Percentiles rank a stretch among this genome's conserved stretches.
Conservation (phyloP, 192 early-diverging fungal species). For the Diversispora epigaea region DNA sequence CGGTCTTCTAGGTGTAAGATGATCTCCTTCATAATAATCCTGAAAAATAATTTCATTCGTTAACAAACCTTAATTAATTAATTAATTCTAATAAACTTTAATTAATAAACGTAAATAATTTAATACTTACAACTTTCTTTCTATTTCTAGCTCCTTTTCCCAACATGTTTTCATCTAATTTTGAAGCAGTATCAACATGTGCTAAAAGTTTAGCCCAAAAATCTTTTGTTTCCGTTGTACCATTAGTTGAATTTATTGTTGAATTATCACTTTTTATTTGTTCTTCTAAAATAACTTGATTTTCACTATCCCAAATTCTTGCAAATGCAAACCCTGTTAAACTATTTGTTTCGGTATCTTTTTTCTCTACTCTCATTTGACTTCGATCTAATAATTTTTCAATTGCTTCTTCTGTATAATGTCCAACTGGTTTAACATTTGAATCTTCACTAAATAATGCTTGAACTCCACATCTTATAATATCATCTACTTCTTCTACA, state of each 20-base stretch:
- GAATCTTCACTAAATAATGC: conserved; percentile 65
- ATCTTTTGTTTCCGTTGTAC: neutral
- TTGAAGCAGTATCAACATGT: conserved; percentile 12
- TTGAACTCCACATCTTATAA: conserved; percentile 68
- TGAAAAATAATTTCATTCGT: no score
- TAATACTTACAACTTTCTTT: conserved; percentile 33
- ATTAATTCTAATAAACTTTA: no score
- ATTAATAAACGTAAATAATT: no score
- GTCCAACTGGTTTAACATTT: conserved; percentile 45
- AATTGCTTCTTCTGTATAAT: conserved; percentile 58
- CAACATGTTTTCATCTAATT: neutral
- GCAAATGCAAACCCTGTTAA: conserved; percentile 59
- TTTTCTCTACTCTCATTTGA: conserved; percentile 43
- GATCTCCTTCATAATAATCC: no score
- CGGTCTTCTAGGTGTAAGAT: no score
- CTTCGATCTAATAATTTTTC: conserved; percentile 62
- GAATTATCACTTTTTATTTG: conserved; percentile 34
- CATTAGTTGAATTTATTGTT: neutral
- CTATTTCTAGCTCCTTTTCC: conserved; percentile 38
- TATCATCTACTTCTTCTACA: conserved; percentile 57
- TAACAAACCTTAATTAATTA: no score
- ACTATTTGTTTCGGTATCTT: conserved; percentile 41
- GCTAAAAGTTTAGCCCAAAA: conserved; percentile 42
- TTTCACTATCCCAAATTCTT: conserved; percentile 63
- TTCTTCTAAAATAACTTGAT: conserved; percentile 43